Evolutionary conservation across 371 early-diverging fungal genomes (phyloP).

Genomic region (Mucor piriformis): DNA sequence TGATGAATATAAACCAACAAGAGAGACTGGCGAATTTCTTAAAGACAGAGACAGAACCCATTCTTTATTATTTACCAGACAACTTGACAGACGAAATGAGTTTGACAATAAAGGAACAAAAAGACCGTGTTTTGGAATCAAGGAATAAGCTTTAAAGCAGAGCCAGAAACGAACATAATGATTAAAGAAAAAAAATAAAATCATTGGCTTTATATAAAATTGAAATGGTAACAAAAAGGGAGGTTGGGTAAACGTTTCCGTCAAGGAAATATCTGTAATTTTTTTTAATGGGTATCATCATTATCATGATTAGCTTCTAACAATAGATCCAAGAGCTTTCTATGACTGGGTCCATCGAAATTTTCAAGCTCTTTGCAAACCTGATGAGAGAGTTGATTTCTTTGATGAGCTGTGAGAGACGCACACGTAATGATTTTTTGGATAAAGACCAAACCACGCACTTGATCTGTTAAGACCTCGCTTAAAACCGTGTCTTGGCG

Average conservation of each 20-base stretch:
- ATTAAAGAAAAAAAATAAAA: constrained; percentile 4
- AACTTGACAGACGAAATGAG: constrained; percentile 38
- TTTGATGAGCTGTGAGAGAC: constrained; percentile 13
- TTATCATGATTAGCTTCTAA: constrained; percentile 8
- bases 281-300: constrained; percentile 11
- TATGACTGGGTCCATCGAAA: constrained; percentile 28
- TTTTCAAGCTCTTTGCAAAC: constrained; percentile 17
- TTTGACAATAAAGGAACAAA: constrained; percentile 29
- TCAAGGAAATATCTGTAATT: constrained; percentile 1
- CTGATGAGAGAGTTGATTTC: constrained; percentile 7
- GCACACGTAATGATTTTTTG: constrained; percentile 42
- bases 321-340: constrained; percentile 23
- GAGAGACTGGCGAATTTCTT: constrained; percentile 43
- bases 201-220: neutral
- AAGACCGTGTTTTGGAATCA: constrained; percentile 22
- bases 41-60: constrained; percentile 47
- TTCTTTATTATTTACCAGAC: constrained; percentile 55
- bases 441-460: constrained; percentile 39
- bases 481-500: constrained; percentile 10
- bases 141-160: constrained; percentile 29
- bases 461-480: constrained; percentile 41
- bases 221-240: neutral
- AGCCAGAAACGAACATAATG: constrained; percentile 10
- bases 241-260: constrained; percentile 7
- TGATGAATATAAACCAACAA: constrained; percentile 21